Evolutionary conservation across 192 early-diverging fungal genomes (phyloP).

Genomic region (Helicostylum pulchrum): DNA sequence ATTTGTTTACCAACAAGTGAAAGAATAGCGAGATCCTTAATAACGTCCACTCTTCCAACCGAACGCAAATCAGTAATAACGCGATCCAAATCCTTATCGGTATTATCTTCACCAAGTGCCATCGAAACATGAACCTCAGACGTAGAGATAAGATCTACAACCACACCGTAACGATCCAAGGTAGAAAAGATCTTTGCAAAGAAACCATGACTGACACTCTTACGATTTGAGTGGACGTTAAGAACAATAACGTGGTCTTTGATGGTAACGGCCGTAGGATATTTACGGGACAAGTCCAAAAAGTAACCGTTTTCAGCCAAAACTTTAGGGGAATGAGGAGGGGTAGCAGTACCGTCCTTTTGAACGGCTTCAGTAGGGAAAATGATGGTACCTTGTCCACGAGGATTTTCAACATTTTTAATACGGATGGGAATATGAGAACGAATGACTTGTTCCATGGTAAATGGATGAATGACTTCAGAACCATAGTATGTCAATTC

Average conservation of each 20-base stretch:
- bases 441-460: constrained; percentile 99
- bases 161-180: constrained; percentile 88
- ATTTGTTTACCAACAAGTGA: constrained; percentile 95
- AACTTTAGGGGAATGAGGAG: constrained; percentile 53
- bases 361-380: constrained; percentile 70
- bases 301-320: constrained; percentile 73
- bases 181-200: constrained; percentile 94
- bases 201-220: constrained; percentile 94
- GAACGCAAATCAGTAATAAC: constrained; percentile 78
- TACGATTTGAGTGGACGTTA: constrained; percentile 97
- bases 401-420: constrained; percentile 96
- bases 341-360: constrained; percentile 46
- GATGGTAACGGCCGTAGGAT: constrained; percentile 98
- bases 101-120: constrained; percentile 62
- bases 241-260: constrained; percentile 95
- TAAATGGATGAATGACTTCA: constrained; percentile 97
- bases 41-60: constrained; percentile 80
- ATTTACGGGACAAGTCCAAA: constrained; percentile 68
- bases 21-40: constrained; percentile 90
- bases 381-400: constrained; percentile 90
- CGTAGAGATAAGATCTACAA: constrained; percentile 92
- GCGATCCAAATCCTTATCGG: constrained; percentile 69
- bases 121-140: constrained; percentile 92
- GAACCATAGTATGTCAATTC: constrained; percentile 97
- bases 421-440: constrained; percentile 97